A percentile compares a stretch with the other conserved stretches of the same genome.
phyloP scores from a whole-genome alignment of 495 filamentous ascomycete genomes.

The Daldinia concentrica region DNA sequence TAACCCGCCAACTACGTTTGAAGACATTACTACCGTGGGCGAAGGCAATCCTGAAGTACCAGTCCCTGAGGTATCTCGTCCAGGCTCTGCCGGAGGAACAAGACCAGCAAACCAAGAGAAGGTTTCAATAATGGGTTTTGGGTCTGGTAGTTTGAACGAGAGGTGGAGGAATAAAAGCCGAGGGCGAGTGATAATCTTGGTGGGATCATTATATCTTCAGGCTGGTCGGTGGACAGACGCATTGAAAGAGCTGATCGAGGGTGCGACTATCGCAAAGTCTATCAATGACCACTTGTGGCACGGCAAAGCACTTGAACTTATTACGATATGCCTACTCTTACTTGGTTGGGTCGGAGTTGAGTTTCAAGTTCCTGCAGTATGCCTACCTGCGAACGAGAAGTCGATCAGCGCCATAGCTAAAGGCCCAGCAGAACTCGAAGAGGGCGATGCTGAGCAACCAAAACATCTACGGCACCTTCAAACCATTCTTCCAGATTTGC shows the following conservation, averaged over 20 bases:
- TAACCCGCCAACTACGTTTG: slow-evolving; percentile 74
- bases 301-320: slow-evolving; percentile 90
- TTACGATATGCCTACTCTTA: slow-evolving; percentile 82
- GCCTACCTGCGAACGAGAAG: slow-evolving; percentile 60
- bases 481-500: slow-evolving; percentile 60
- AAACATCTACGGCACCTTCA: slow-evolving; percentile 57
- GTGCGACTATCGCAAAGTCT: slow-evolving; percentile 76
- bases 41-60: slow-evolving; percentile 40
- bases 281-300: slow-evolving; percentile 95
- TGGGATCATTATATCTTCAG: slow-evolving; percentile 87
- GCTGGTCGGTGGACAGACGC: slow-evolving; percentile 92
- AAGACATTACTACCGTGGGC: slow-evolving; percentile 68
- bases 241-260: slow-evolving; percentile 83
- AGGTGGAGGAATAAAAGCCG: slow-evolving; percentile 83
- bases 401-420: slow-evolving; percentile 55
- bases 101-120: slow-evolving; percentile 73
- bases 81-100: slow-evolving; percentile 49
- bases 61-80: slow-evolving; percentile 50
- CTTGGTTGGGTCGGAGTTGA: slow-evolving; percentile 86
- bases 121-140: slow-evolving; percentile 85
- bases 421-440: slow-evolving; percentile 55
- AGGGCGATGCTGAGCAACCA: slow-evolving; percentile 52
- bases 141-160: slow-evolving; percentile 75
- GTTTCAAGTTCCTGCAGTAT: slow-evolving; percentile 75
- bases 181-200: slow-evolving; percentile 78